Evolutionary conservation across 805 yeast species (phyloP), one percentile per base, ranked within the genome.

Genomic region (Lipomyces yamadae): DNA sequence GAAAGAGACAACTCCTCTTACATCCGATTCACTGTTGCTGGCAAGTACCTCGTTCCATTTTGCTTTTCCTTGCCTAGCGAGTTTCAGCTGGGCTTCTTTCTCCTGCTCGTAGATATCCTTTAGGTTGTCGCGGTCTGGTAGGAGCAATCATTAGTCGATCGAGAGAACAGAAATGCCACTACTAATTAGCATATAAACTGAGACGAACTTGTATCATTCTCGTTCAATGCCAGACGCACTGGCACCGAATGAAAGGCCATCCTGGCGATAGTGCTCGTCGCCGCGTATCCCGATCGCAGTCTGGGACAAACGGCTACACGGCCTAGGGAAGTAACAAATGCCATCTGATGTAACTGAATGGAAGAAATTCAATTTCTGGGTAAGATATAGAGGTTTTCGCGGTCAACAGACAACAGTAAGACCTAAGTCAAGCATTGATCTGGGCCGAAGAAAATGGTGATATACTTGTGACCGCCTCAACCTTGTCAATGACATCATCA

Each of bases 31-130:
- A 39, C 45, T 39, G 45, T 39, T 39, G 45, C 45, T 39, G 45
- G 45, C 45, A 39, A 39, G 45, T 39, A 39, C 45, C 45, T 39
- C 45, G 45, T 39, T 39, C 45, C 45, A 39, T 39, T 39, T 39
- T 39, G 45, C 45, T 39, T 39, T 39, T 39, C 45, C 45, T 39
- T 39, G 18, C 45, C 45, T 39, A 6, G 45, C 45, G 45, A 39
- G 45, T 4, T 39, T 39, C 45, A 39, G 45, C 45, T 39, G 45
- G 45, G 45, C 45, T 39, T 39, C 45, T 39, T 39, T 39, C 45
- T 39, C 45, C 15, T 39, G 45, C 15, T 39, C 45, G 45, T 39
- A 39, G 45, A 39, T 39, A 39, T 39, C 18, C 45, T 39, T 4
- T 39, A 39, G 45, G 18, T 39, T 15, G 18, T 39, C 45, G 45